phyloP scores from a whole-genome alignment of 2,329 filamentous ascomycete species.

The Aspergillus neoniger region DNA sequence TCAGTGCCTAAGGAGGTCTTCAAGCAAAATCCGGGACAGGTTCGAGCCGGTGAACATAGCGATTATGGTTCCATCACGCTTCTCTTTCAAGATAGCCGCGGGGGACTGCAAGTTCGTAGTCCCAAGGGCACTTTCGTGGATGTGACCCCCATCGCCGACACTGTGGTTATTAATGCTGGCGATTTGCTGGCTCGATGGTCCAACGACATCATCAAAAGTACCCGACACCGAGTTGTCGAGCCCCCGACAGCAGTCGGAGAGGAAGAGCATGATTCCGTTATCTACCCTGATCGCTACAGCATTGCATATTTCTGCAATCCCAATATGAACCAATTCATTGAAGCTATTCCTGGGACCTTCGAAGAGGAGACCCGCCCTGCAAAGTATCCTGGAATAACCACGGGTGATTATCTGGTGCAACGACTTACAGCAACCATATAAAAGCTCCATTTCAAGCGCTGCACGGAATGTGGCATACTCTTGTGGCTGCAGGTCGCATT shows the following conservation, averaged over 20 bases:
- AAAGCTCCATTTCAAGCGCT: neutral
- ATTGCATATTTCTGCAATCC: constrained; percentile 94
- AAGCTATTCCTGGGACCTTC: constrained; percentile 79
- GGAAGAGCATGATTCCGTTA: constrained; percentile 38
- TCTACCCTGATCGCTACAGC: constrained; percentile 77
- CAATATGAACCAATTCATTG: constrained; percentile 73
- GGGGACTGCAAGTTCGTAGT: constrained; percentile 64
- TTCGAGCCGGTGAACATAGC: constrained; percentile 77
- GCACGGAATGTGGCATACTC: too few relatives aligned
- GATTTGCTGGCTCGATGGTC: constrained; percentile 85
- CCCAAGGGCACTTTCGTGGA: constrained; percentile 78
- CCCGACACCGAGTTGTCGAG: constrained; percentile 86
- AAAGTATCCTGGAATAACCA: constrained; percentile 76
- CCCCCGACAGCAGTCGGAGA: constrained; percentile 62
- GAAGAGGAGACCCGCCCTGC: constrained; percentile 56
- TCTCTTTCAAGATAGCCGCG: constrained; percentile 58
- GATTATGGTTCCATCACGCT: constrained; percentile 60
- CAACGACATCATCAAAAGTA: constrained; percentile 89
- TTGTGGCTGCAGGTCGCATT: too few relatives aligned
- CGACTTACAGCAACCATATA: constrained; percentile 73
- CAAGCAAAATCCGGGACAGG: constrained; percentile 65
- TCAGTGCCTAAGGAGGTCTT: constrained; percentile 67
- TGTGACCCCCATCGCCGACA: constrained; percentile 76
- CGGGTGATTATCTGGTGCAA: constrained; percentile 77
- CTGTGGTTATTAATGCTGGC: constrained; percentile 85